A percentile compares a stretch with the other conserved stretches of the same genome.
Evolutionary conservation across 2,329 filamentous ascomycete genomes (phyloP).

Genomic region (Setomelanomma holmii): DNA sequence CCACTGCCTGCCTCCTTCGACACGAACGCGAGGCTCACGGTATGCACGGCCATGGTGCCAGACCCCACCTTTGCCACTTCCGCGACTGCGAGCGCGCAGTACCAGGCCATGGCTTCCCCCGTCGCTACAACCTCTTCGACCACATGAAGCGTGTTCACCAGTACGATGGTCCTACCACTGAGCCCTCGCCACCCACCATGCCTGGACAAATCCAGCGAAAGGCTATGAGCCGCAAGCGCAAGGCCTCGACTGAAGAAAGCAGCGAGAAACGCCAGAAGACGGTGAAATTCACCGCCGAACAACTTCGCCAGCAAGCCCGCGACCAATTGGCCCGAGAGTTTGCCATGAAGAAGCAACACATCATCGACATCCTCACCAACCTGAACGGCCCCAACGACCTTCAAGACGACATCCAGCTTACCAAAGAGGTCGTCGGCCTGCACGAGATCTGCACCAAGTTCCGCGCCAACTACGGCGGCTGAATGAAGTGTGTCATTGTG

Average conservation of each 20-base stretch:
- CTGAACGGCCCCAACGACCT: conserved; percentile 45
- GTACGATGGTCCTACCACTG: conserved; percentile 52
- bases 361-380: conserved; percentile 41
- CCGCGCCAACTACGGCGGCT: conserved; percentile 41
- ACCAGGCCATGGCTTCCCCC: conserved; percentile 86
- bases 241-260: conserved; percentile 40
- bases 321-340: conserved; percentile 41
- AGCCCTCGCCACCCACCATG: conserved; percentile 38
- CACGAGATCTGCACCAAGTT: conserved; percentile 45
- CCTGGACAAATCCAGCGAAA: conserved; percentile 36
- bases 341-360: conserved; percentile 42
- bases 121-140: conserved; percentile 94
- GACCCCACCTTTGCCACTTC: conserved; percentile 89
- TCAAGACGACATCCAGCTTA: conserved; percentile 43
- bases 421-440: conserved; percentile 42
- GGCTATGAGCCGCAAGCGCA: conserved; percentile 43
- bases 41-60: conserved; percentile 92
- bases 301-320: conserved; percentile 42
- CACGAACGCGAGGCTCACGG: conserved; percentile 96
- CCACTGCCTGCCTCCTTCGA: conserved; percentile 90
- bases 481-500: conserved; percentile 29
- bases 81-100: conserved; percentile 84
- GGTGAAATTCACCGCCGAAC: conserved; percentile 40
- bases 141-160: conserved; percentile 96
- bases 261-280: conserved; percentile 44